Evolutionary conservation across 352 stramenopile species (phyloP).

Genomic region (Phytophthora quininea): DNA sequence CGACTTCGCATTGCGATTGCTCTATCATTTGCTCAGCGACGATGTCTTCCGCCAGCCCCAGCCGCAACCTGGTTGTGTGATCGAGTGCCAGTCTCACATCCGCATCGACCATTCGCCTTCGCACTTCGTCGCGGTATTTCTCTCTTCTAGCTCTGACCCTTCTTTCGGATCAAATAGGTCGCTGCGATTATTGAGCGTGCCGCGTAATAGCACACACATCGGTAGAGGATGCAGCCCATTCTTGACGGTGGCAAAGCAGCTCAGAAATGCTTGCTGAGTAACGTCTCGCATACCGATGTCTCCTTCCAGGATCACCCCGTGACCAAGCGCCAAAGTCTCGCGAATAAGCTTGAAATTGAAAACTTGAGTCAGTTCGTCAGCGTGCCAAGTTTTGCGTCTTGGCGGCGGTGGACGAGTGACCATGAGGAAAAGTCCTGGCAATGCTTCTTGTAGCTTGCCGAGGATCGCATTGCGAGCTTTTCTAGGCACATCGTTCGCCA

Average conservation of each 20-base stretch:
- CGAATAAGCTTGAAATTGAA: constrained; percentile 49
- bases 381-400: constrained; percentile 7
- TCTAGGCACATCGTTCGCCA: constrained; percentile 71
- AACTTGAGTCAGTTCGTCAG: constrained; percentile 3
- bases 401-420: constrained; percentile 49
- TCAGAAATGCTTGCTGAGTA: constrained; percentile 60
- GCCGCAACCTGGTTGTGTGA: constrained; percentile 21
- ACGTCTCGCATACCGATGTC: constrained; percentile 75
- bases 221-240: constrained; percentile 63
- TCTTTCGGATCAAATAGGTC: constrained; percentile 25
- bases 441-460: constrained; percentile 38
- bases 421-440: constrained; percentile 78
- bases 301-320: constrained; percentile 77
- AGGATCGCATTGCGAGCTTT: constrained; percentile 45
- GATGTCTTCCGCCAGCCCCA: constrained; percentile 24
- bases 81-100: constrained; percentile 65
- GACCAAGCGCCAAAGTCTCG: constrained; percentile 47
- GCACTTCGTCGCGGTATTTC: constrained; percentile 17
- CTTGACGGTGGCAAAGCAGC: constrained; percentile 69
- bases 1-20: constrained; percentile 9
- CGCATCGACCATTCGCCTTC: constrained; percentile 41
- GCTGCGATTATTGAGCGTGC: constrained; percentile 55
- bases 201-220: constrained; percentile 67
- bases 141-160: constrained; percentile 19
- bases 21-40: constrained; percentile 25